phyloP scores from a whole-genome alignment of 768 basidiomycete species.

The Russula vinacea region DNA sequence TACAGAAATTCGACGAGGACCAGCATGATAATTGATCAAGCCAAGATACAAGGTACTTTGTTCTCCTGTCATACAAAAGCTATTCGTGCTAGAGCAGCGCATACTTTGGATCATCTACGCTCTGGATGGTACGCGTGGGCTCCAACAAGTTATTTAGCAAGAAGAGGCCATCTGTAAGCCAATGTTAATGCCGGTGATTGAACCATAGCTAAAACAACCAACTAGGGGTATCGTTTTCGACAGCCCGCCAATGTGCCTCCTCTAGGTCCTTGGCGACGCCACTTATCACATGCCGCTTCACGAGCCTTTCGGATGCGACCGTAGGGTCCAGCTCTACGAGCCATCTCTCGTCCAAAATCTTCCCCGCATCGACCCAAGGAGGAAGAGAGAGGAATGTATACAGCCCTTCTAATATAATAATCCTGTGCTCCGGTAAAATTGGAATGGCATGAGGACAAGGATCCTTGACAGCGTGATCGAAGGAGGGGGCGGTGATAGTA shows the following conservation, averaged over 20 bases:
- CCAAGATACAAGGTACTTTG: not conserved
- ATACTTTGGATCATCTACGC: slow-evolving; percentile 42
- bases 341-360: slow-evolving; percentile 74
- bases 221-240: slow-evolving; percentile 79
- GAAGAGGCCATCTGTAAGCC: slow-evolving; percentile 43
- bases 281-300: slow-evolving; percentile 71
- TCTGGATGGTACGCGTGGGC: slow-evolving; percentile 43
- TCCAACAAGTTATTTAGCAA: slow-evolving; percentile 41
- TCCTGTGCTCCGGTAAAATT: slow-evolving; percentile 62
- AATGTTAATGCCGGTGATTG: not conserved
- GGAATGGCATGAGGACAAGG: slow-evolving; percentile 58
- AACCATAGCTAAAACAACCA: slow-evolving; percentile 27
- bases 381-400: slow-evolving; percentile 73
- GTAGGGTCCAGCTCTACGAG: slow-evolving; percentile 58
- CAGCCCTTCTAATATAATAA: slow-evolving; percentile 88
- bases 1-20: too few relatives aligned
- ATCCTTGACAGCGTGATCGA: slow-evolving; percentile 86
- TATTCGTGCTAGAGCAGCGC: slow-evolving; percentile 8
- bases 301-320: slow-evolving; percentile 57
- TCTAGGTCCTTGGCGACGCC: slow-evolving; percentile 65
- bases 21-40: not conserved
- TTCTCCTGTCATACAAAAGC: not conserved
- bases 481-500: slow-evolving; percentile 68
- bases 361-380: slow-evolving; percentile 68
- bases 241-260: slow-evolving; percentile 68